Evolutionary conservation across 768 basidiomycete genomes (phyloP).

Genomic region (Suillus sp.): DNA sequence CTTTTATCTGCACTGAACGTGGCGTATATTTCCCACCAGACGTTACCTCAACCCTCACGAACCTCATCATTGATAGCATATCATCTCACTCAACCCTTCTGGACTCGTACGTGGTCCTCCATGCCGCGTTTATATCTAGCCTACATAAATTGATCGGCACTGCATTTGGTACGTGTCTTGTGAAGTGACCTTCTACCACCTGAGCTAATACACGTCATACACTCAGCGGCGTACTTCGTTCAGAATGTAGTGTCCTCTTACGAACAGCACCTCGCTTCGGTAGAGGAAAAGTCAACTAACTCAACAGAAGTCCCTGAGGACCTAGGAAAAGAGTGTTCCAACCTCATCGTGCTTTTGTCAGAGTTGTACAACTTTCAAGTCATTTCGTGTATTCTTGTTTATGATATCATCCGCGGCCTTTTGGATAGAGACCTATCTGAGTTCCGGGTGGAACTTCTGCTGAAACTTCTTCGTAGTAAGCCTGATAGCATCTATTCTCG

Average conservation of each 20-base stretch:
- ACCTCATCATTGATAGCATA: slow-evolving; percentile 76
- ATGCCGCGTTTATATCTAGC: slow-evolving; percentile 82
- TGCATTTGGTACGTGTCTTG: slow-evolving; percentile 77
- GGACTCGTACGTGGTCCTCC: slow-evolving; percentile 87
- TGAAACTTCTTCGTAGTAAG: slow-evolving; percentile 83
- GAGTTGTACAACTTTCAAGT: slow-evolving; percentile 98
- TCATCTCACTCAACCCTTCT: slow-evolving; percentile 78
- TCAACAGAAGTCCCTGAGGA: slow-evolving; percentile 34
- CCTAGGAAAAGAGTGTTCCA: slow-evolving; percentile 84
- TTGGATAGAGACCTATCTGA: slow-evolving; percentile 68
- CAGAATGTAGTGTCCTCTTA: slow-evolving; percentile 72
- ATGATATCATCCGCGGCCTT: slow-evolving; percentile 83
- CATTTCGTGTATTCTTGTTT: slow-evolving; percentile 84
- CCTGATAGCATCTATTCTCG: slow-evolving; percentile 6
- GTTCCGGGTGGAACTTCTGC: slow-evolving; percentile 80
- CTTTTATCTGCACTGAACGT: slow-evolving; percentile 17
- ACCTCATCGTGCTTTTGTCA: slow-evolving; percentile 83
- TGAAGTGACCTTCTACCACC: neutral
- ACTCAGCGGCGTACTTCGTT: slow-evolving; percentile 77
- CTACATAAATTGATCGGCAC: slow-evolving; percentile 81
- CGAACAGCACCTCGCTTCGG: slow-evolving; percentile 51
- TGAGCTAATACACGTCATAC: slow-evolving; percentile 6
- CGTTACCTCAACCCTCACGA: slow-evolving; percentile 77
- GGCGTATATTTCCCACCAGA: slow-evolving; percentile 45
- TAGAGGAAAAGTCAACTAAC: slow-evolving; percentile 28